These are phyloP conservation scores for Saturnispora mendoncae DNA, from an alignment of 805 yeast genomes.

Conservation along the genomic window DNA sequence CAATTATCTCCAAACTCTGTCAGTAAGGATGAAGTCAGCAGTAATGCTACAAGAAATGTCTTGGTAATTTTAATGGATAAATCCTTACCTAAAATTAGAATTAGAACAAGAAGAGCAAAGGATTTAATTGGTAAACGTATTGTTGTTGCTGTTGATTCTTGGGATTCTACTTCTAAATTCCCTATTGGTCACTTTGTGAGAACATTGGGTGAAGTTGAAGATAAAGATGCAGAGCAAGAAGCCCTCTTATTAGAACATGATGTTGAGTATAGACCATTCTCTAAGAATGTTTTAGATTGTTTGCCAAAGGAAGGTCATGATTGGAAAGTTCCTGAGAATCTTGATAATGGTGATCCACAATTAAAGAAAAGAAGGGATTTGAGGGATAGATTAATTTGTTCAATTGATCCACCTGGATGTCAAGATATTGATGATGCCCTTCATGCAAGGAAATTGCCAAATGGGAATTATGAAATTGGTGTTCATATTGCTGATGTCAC, in stretches of 20 bases:
- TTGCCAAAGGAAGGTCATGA: conserved; percentile 88
- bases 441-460: conserved; percentile 76
- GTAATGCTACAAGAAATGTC: conserved; percentile 67
- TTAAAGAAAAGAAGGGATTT: conserved; percentile 67
- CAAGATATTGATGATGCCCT: conserved; percentile 98
- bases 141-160: conserved; percentile 84
- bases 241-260: conserved; percentile 90
- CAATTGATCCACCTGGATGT: conserved; percentile 97
- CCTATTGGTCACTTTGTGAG: conserved; percentile 96
- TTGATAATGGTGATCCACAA: conserved; percentile 45
- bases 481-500: conserved; percentile 99
- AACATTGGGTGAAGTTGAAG: conserved; percentile 80
- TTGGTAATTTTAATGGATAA: conserved; percentile 86
- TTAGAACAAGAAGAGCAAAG: conserved; percentile 76
- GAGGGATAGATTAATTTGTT: conserved; percentile 83
- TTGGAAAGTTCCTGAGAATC: conserved; percentile 77
- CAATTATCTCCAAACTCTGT: conserved; percentile 77
- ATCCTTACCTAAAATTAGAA: conserved; percentile 77
- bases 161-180: conserved; percentile 76
- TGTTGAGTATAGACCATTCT: conserved; percentile 92
- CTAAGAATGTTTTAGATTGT: conserved; percentile 85
- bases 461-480: conserved; percentile 95
- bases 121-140: conserved; percentile 84
- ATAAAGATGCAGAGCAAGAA: conserved; percentile 92
- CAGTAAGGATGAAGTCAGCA: conserved; percentile 37